Base-by-base conservation (phyloP, 1,139 yeast species). In the Kodamaea sp. region DNA sequence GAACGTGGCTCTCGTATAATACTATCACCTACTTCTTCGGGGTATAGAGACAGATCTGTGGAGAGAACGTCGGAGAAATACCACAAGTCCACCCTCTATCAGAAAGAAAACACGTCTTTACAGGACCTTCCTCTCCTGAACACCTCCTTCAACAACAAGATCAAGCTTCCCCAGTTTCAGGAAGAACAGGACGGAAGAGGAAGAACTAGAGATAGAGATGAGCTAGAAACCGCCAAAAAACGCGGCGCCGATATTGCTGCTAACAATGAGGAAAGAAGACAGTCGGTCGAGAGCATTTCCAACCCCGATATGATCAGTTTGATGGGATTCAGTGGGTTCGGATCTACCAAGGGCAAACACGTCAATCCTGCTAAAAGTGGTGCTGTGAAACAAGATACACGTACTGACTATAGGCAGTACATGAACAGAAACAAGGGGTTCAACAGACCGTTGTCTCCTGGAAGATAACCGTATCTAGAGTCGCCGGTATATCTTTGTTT, bases 301-400 rank as follows among this genome's bases (percentile, higher is more conserved):
- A 24, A 34, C 7, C 51, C 10, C 28, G 62, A 57, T 24, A 53
- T 62, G 59, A 54, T 62, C 35, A 56, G 66, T 28, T 40, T 82
- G 48, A 80, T 83, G 87, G 94, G 92, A 3, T 81, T 81, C 48
- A 62, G 72, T 3, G 74, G 76, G 1, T 82, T 83, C 55, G 72
- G 70, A 0, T 53, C 80, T 2, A 81, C 88, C 4, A 80, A 82
- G 51, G 76, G 79, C 27, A 78, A 78, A 44, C 78, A 78, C 35
- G 80, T 76, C 4, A 59, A 57, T 31, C 83, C 78, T 2, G 57
- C 74, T 3, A 70, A 74, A 38, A 70, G 70, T 5, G 78, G 78
- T 11, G 71, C 67, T 0, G 69, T 66, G 0, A 63, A 66, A 26
- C 65, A 61, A 41, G 66, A 68, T 27, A 66, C 65, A 36, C 63